A percentile compares a stretch with the other conserved stretches of the same genome.
phyloP scores from a whole-genome alignment of 495 filamentous ascomycete species.

The Penicillium nucicola region DNA sequence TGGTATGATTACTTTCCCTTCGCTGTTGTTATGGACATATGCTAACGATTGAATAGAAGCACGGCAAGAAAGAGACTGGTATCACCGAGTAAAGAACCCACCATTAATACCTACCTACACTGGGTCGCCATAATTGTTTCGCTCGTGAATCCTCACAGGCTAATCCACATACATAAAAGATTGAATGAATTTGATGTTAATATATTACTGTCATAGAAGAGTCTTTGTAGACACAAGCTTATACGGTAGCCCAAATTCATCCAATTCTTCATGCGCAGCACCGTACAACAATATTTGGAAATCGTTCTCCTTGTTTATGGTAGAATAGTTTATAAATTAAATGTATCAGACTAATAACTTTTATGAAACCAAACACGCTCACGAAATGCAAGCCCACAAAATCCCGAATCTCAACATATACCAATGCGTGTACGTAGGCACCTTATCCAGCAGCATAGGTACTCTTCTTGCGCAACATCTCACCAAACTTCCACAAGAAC shows the following conservation, averaged over 20 bases:
- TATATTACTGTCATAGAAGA: too few relatives aligned
- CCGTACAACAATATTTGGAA: too few relatives aligned
- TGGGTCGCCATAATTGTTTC: neutral
- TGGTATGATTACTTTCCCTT: conserved; percentile 5
- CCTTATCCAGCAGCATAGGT: conserved; percentile 60
- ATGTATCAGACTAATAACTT: too few relatives aligned
- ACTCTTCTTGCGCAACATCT: conserved; percentile 55
- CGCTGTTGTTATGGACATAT: neutral
- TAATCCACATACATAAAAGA: neutral
- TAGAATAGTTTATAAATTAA: too few relatives aligned
- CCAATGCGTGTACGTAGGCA: too few relatives aligned
- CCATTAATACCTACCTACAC: neutral
- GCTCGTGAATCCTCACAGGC: neutral
- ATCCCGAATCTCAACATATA: too few relatives aligned
- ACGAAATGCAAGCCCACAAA: neutral
- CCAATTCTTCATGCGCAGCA: too few relatives aligned
- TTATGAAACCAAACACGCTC: neutral
- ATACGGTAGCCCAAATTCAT: too few relatives aligned
- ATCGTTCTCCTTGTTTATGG: too few relatives aligned
- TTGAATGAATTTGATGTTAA: too few relatives aligned
- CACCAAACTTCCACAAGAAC: conserved; percentile 60
- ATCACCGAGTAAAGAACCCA: conserved; percentile 10
- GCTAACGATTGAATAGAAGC: conserved; percentile 9
- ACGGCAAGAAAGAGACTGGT: conserved; percentile 14
- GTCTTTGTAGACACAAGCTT: too few relatives aligned